These are phyloP conservation scores for Pseudogymnoascus sp. DNA, from an alignment of 2,329 filamentous ascomycete genomes.

Conservation along the genomic window DNA sequence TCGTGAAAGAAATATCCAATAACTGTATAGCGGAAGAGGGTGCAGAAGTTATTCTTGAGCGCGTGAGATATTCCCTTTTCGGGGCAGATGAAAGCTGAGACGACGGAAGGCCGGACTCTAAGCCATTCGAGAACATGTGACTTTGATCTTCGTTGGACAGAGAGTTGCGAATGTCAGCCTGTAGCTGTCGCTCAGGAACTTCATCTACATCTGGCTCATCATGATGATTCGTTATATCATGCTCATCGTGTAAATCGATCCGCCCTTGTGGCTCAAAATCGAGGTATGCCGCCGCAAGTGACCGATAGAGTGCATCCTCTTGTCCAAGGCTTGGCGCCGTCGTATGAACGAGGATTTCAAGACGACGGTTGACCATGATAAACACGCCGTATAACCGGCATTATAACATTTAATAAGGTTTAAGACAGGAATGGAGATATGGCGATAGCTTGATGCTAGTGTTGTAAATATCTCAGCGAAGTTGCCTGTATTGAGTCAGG, in stretches of 20 bases:
- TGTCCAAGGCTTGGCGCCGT: conserved; percentile 25
- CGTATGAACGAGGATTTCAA: conserved; percentile 29
- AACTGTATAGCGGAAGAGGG: conserved; percentile 3
- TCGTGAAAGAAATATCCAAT: conserved; percentile 1
- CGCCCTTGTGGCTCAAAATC: conserved; percentile 22
- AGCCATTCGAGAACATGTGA: conserved; percentile 2
- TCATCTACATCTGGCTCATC: conserved; percentile 37
- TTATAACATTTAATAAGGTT: neutral
- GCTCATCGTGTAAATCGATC: conserved; percentile 12
- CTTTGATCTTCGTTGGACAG: conserved; percentile 19
- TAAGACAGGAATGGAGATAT: neutral
- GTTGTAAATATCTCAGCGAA: neutral
- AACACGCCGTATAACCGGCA: neutral
- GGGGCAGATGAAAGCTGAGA: neutral
- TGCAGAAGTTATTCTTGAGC: neutral
- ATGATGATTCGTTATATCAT: conserved; percentile 19
- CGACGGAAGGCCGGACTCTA: neutral
- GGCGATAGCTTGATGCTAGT: neutral
- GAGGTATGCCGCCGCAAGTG: conserved; percentile 27
- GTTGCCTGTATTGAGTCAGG: neutral
- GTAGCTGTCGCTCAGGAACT: conserved; percentile 33
- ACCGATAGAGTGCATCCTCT: conserved; percentile 28
- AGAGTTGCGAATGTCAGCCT: conserved; percentile 16
- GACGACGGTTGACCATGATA: neutral
- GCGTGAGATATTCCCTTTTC: conserved; percentile 1